Evolutionary conservation across 352 stramenopile species (phyloP), one percentile per base, ranked within the genome.

Genomic region (Globisporangium mamillatum): DNA sequence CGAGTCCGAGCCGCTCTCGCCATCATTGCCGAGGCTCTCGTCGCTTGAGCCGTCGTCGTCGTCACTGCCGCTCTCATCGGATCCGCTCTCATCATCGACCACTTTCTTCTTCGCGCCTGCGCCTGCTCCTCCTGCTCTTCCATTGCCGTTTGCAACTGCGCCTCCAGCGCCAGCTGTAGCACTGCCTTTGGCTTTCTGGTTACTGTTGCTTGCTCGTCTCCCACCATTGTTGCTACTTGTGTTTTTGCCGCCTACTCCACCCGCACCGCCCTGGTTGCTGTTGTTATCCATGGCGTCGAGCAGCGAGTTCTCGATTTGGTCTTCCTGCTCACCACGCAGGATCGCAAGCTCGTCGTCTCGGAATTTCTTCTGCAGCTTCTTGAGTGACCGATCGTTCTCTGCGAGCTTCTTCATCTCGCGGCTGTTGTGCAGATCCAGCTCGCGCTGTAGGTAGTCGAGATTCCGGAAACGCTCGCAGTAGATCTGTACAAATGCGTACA

Each of bases 391-490:
- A 67, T 97, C 88, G 70, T 93, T 93, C 70, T 96, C 90, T 0
- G 91, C 88, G 1, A 96, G 73, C 64, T 94, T 91, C 71, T 95
- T 95, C 69, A 94, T 80, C 73, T 97, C 90, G 9, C 86, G 78
- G 18, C 78, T 86, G 60, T 91, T 93, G 76, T 97, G 93, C 46
- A 95, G 68, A 64, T 97, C 86, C 61, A 99, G 77, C 68, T 99
- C 93, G 25, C 90, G 82, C 81, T 99, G 92, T 63, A 99, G 65
- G 75, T 98, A 99, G 80, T 99, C 95, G 25, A 99, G 75, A 74
- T 99, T 99, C 36, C 97, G 88, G 72, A 98, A 98, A 4, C 93
- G 86, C 69, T 97, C 91, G 67, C 97, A 95, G 74, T 98, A 98
- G 56, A 94, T 81, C 77, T 87, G 57, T 10, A 52, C 2, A 22